A percentile compares a stretch with the other conserved stretches of the same genome.
Conservation (phyloP, 768 basidiomycete genomes). For the Xanthoconium purpureum region DNA sequence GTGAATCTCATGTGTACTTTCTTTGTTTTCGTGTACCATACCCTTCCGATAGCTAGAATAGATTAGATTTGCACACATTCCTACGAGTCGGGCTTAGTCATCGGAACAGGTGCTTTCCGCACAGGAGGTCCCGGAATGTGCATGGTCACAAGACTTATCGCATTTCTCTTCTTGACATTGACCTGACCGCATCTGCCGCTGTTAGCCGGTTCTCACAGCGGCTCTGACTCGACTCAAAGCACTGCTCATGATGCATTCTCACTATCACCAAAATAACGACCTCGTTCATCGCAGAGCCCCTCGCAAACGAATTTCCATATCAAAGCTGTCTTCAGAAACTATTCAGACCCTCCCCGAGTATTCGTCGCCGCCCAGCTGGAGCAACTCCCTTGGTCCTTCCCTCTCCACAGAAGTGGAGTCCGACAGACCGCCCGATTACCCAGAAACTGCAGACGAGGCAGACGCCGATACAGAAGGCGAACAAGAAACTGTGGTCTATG, state of each 20-base stretch:
- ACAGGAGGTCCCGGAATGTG: background rate
- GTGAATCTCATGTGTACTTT: background rate
- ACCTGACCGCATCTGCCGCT: slow-evolving; percentile 4
- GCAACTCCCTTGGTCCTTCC: slow-evolving; percentile 9
- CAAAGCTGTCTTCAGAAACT: slow-evolving; percentile 64
- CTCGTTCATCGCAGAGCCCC: slow-evolving; percentile 37
- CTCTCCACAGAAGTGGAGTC: slow-evolving; percentile 35
- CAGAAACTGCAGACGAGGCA: slow-evolving; percentile 73
- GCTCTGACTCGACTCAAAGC: slow-evolving; percentile 7
- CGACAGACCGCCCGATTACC: slow-evolving; percentile 71
- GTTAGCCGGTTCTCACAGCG: slow-evolving; percentile 11
- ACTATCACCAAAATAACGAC: slow-evolving; percentile 10
- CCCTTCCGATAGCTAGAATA: background rate
- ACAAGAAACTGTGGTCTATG: slow-evolving; percentile 19
- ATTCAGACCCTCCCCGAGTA: slow-evolving; percentile 66
- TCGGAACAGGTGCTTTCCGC: background rate
- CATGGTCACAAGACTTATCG: slow-evolving; percentile 1
- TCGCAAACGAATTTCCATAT: slow-evolving; percentile 54
- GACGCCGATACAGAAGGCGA: slow-evolving; percentile 62
- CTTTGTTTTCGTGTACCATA: background rate
- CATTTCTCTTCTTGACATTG: slow-evolving; percentile 5
- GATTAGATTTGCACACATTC: background rate
- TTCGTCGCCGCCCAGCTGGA: slow-evolving; percentile 37
- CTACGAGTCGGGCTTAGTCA: slow-evolving; percentile 27
- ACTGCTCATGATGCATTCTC: slow-evolving; percentile 18